These are phyloP conservation scores for Suillus weaverae DNA, from an alignment of 768 basidiomycete genomes.

Conservation along the genomic window DNA sequence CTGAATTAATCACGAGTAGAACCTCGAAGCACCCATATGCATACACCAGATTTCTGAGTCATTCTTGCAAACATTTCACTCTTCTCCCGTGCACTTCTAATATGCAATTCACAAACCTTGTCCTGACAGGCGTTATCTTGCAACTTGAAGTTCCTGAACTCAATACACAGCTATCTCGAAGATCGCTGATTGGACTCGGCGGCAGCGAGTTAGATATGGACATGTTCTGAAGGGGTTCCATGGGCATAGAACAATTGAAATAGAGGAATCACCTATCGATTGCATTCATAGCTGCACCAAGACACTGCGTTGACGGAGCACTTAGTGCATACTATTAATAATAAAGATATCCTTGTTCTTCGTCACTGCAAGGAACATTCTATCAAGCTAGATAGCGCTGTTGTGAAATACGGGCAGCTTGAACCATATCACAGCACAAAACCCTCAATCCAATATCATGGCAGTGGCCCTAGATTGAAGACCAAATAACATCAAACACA, in stretches of 20 bases:
- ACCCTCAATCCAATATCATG: background rate
- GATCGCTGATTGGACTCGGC: background rate
- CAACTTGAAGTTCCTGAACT: background rate
- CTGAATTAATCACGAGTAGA: background rate
- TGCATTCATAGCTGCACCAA: background rate
- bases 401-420: background rate
- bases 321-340: background rate
- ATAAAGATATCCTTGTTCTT: background rate
- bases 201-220: background rate
- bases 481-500: background rate
- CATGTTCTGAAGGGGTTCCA: background rate
- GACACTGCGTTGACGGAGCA: background rate
- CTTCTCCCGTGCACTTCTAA: background rate
- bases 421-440: background rate
- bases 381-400: background rate
- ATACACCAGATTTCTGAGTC: background rate
- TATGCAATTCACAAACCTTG: slow-evolving; percentile 1
- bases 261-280: background rate
- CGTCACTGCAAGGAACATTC: background rate
- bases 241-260: background rate
- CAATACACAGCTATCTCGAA: background rate
- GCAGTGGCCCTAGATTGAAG: background rate
- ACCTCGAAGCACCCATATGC: background rate
- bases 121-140: background rate
- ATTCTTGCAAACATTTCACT: background rate